phyloP scores from a whole-genome alignment of 768 basidiomycete species.

The Albatrellus ellisii region DNA sequence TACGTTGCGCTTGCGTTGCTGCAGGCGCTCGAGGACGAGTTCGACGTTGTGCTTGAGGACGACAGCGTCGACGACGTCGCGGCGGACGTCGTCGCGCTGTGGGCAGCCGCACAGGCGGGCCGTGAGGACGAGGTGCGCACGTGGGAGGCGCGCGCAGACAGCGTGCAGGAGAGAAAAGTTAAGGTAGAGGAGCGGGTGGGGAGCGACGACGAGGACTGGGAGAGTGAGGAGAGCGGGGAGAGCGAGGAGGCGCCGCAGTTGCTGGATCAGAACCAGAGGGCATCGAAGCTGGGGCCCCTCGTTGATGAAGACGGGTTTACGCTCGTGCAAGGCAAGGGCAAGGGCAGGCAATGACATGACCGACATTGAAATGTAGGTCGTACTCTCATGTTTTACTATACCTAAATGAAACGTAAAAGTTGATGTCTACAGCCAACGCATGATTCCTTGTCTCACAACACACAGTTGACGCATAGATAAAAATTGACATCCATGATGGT shows the following conservation, averaged over 20 bases:
- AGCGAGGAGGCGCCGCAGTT: constrained; percentile 42
- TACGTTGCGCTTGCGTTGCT: constrained; percentile 75
- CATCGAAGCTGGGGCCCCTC: constrained; percentile 42
- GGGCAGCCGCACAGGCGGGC: constrained; percentile 38
- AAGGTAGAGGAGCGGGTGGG: constrained; percentile 30
- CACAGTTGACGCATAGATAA: constrained; percentile 2
- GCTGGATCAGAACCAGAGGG: constrained; percentile 23
- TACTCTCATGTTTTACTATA: neutral
- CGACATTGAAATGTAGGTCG: neutral
- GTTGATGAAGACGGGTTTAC: constrained; percentile 93
- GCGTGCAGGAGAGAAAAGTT: constrained; percentile 41
- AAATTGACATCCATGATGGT: constrained; percentile 5
- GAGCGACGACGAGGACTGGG: constrained; percentile 30
- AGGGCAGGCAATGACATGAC: neutral
- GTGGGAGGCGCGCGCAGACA: constrained; percentile 55
- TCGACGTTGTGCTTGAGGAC: constrained; percentile 75
- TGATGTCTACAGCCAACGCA: neutral
- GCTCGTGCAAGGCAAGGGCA: constrained; percentile 48
- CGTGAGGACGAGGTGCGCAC: constrained; percentile 27
- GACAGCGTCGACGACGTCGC: constrained; percentile 68
- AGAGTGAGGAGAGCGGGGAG: constrained; percentile 24
- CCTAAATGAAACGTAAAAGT: no score
- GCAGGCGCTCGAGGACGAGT: constrained; percentile 82
- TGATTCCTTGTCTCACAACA: neutral
- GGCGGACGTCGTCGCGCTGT: constrained; percentile 54